Conservation (phyloP, 1,139 yeast species). For the Meyerozyma smithsonii region DNA sequence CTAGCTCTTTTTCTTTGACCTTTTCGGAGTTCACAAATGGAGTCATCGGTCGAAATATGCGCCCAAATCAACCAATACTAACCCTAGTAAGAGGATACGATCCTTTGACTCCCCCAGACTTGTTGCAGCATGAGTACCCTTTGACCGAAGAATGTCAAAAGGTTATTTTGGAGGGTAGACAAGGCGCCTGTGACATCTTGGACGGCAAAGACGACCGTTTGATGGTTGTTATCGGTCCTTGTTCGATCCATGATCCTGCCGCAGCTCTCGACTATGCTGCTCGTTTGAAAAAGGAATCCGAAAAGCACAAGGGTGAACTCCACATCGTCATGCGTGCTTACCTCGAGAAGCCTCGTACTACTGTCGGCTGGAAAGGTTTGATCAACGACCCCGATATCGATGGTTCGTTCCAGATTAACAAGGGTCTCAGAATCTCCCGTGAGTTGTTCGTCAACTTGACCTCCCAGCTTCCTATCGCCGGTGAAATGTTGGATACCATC, state of each 20-base stretch:
- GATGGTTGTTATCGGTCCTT: slow-evolving; percentile 87
- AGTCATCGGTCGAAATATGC: not conserved
- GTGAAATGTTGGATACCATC: slow-evolving; percentile 96
- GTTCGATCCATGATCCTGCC: slow-evolving; percentile 90
- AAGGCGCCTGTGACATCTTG: slow-evolving; percentile 64
- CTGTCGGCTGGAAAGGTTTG: slow-evolving; percentile 98
- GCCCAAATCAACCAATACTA: slow-evolving; percentile 3
- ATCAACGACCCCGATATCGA: slow-evolving; percentile 97
- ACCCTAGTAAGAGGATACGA: slow-evolving; percentile 59
- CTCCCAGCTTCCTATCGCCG: slow-evolving; percentile 76
- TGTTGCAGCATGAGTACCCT: slow-evolving; percentile 86
- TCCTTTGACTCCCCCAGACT: slow-evolving; percentile 91
- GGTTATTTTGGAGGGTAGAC: slow-evolving; percentile 70
- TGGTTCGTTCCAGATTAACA: slow-evolving; percentile 88
- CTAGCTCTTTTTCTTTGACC: slow-evolving; percentile 1
- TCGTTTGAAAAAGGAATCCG: slow-evolving; percentile 54
- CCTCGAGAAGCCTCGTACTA: slow-evolving; percentile 96
- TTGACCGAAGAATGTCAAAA: slow-evolving; percentile 55
- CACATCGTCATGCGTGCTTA: slow-evolving; percentile 95
- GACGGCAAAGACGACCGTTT: slow-evolving; percentile 78
- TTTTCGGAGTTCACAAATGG: not conserved
- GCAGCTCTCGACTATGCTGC: slow-evolving; percentile 89
- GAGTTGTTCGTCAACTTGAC: slow-evolving; percentile 83
- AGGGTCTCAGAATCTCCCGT: slow-evolving; percentile 86
- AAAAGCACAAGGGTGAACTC: slow-evolving; percentile 67